phyloP scores from a whole-genome alignment of 805 yeast genomes.

The Diddensiella caesifluorescens region DNA sequence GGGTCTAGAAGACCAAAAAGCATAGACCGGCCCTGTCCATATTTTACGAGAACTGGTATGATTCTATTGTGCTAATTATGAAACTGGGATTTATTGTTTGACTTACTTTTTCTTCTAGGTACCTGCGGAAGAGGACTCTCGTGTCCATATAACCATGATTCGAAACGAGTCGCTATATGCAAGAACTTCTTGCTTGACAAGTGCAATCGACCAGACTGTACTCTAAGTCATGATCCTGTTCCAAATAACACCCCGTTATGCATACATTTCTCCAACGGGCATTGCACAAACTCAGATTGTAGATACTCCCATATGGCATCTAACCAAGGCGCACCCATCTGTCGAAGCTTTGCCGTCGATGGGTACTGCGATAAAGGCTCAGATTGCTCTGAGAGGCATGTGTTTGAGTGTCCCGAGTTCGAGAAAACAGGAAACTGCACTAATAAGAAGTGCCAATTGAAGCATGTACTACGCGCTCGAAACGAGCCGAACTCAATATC shows the following conservation, averaged over 20 bases:
- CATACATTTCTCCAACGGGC: conserved; percentile 42
- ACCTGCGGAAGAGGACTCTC: conserved; percentile 45
- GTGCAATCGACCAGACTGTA: conserved; percentile 48
- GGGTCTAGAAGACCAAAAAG: neutral
- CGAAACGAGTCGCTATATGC: conserved; percentile 51
- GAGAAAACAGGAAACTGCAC: conserved; percentile 58
- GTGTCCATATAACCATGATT: conserved; percentile 53
- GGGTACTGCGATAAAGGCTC: conserved; percentile 66
- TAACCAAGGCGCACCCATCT: conserved; percentile 41
- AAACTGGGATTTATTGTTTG: neutral
- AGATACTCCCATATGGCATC: conserved; percentile 47
- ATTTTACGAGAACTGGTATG: conserved; percentile 16
- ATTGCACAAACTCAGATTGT: conserved; percentile 47
- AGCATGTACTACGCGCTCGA: conserved; percentile 39
- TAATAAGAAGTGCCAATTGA: conserved; percentile 46
- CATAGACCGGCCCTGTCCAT: conserved; percentile 9
- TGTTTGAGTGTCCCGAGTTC: conserved; percentile 64
- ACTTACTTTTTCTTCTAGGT: conserved; percentile 35
- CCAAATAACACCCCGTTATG: conserved; percentile 62
- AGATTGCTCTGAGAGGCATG: conserved; percentile 52
- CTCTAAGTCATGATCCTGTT: conserved; percentile 49
- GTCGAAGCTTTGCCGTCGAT: conserved; percentile 61
- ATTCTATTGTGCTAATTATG: neutral
- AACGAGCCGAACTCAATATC: conserved; percentile 7
- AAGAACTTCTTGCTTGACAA: conserved; percentile 41